A percentile compares a stretch with the other conserved stretches of the same genome.
phyloP scores from a whole-genome alignment of 495 filamentous ascomycete genomes.

The Parathielavia hyrcaniae region DNA sequence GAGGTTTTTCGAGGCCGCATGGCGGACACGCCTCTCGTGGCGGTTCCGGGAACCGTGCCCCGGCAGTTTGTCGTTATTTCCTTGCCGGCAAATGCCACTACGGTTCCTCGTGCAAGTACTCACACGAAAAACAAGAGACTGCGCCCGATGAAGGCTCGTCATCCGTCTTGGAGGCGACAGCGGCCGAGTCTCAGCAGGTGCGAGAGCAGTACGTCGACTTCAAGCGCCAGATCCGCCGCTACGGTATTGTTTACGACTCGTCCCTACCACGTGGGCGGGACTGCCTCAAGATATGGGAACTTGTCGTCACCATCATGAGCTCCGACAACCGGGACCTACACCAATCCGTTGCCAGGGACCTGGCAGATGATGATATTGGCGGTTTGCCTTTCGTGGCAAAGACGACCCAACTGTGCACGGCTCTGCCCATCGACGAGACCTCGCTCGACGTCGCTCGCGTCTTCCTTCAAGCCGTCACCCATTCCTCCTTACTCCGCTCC shows the following conservation, averaged over 20 bases:
- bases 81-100: background rate
- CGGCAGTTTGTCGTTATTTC: too few species aligned
- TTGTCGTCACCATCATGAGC: background rate
- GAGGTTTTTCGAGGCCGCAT: too few species aligned
- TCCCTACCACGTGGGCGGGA: background rate
- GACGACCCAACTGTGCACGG: slow-evolving; percentile 1
- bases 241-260: background rate
- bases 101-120: slow-evolving; percentile 2
- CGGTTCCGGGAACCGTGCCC: too few species aligned
- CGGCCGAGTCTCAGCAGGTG: background rate
- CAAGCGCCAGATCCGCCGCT: slow-evolving; percentile 6
- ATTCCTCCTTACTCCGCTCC: slow-evolving; percentile 7
- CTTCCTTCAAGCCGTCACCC: slow-evolving; percentile 9
- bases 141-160: background rate
- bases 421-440: background rate
- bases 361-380: slow-evolving; percentile 13
- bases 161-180: background rate
- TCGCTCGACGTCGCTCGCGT: background rate
- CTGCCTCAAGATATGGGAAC: background rate
- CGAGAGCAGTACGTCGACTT: slow-evolving; percentile 11
- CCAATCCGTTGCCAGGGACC: slow-evolving; percentile 10
- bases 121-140: background rate
- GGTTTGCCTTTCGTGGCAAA: background rate
- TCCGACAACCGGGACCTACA: slow-evolving; percentile 1
- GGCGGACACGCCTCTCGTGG: too few species aligned